Conservation (phyloP, 306 rosid species). For the Cicer judaicum region DNA sequence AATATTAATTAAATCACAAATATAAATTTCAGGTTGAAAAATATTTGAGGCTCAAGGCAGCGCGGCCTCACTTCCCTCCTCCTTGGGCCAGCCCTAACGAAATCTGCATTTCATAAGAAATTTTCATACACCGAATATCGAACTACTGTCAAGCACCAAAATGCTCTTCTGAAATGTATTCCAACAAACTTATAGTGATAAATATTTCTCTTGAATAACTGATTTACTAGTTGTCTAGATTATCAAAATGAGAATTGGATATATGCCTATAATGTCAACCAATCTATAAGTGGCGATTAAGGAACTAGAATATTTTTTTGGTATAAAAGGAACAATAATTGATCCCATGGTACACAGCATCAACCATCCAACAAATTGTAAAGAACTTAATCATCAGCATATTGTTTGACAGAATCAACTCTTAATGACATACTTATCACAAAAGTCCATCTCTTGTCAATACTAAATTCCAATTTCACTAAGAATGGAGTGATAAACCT, state of each 20-base stretch:
- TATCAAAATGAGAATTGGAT: neutral
- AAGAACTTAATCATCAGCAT: neutral
- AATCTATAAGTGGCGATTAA: slow-evolving; percentile 4
- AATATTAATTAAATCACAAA: too few relatives aligned
- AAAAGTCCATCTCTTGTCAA: neutral
- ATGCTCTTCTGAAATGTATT: neutral
- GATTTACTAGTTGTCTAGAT: slow-evolving; percentile 1
- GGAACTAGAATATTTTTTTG: neutral
- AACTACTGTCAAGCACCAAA: neutral
- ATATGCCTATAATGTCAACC: slow-evolving; percentile 14
- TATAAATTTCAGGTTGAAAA: too few relatives aligned
- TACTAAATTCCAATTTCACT: slow-evolving; percentile 11
- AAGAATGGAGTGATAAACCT: slow-evolving; percentile 23
- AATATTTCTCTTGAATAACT: neutral
- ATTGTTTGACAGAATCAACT: slow-evolving; percentile 11
- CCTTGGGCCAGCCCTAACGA: too few relatives aligned
- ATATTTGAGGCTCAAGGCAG: too few relatives aligned
- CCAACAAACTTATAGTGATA: slow-evolving; percentile 17
- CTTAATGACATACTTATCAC: neutral
- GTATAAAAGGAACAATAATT: neutral
- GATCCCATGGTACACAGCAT: slow-evolving; percentile 12
- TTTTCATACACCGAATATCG: neutral
- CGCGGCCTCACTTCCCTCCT: too few relatives aligned
- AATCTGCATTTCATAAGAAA: neutral
- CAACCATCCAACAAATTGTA: slow-evolving; percentile 15